Conservation (phyloP, 2,329 filamentous ascomycete genomes). For the Aulographum hederae region DNA sequence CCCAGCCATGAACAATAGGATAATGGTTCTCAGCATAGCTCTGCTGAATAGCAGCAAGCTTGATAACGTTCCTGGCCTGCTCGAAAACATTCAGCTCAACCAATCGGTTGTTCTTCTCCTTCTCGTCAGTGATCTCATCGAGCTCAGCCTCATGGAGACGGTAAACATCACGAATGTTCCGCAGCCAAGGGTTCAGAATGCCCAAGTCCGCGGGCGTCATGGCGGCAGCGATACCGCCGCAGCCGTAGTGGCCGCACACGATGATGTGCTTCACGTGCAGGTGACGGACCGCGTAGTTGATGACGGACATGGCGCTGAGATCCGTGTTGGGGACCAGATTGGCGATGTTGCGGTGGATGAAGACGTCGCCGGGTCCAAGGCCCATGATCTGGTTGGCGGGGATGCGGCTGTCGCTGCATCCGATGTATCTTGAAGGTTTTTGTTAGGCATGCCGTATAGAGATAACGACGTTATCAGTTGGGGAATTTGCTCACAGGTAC, state of each 20-base stretch:
- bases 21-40: conserved; percentile 43
- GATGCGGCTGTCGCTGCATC: conserved; percentile 21
- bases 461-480: conserved; percentile 3
- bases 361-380: conserved; percentile 12
- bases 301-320: conserved; percentile 21
- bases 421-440: conserved; percentile 4
- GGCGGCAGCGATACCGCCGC: conserved; percentile 47
- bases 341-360: conserved; percentile 13
- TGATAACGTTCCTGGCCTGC: conserved; percentile 19
- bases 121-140: conserved; percentile 22
- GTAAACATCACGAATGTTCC: conserved; percentile 59
- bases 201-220: conserved; percentile 49
- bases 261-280: conserved; percentile 45
- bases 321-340: conserved; percentile 20
- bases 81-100: conserved; percentile 20
- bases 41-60: conserved; percentile 35
- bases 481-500: conserved; percentile 32
- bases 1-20: conserved; percentile 57
- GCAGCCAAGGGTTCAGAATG: conserved; percentile 54
- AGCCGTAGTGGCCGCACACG: conserved; percentile 50
- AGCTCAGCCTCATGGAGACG: conserved; percentile 53
- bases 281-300: conserved; percentile 21
- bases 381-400: conserved; percentile 22
- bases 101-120: conserved; percentile 14
- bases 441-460: background rate